Evolutionary conservation across 73 alveolate genomes (phyloP).

Genomic region (Paraurostyla sp.): DNA sequence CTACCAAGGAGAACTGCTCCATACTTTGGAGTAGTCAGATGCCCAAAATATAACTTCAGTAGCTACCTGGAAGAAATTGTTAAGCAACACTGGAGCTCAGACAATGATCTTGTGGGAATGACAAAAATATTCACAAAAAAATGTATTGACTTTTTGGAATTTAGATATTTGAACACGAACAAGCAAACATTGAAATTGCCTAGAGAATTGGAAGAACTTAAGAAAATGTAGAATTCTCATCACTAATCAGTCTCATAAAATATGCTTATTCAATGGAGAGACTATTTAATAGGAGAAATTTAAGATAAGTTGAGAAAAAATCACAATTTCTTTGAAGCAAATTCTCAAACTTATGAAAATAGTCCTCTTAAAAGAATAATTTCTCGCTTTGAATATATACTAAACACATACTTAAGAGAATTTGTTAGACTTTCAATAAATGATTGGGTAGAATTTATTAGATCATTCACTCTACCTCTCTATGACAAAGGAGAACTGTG

Average conservation of each 20-base stretch:
- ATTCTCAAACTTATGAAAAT: constrained; percentile 80
- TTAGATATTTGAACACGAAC: constrained; percentile 73
- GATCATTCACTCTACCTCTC: constrained; percentile 79
- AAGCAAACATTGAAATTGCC: constrained; percentile 64
- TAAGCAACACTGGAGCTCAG: constrained; percentile 73
- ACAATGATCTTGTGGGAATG: constrained; percentile 69
- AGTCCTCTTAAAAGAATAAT: constrained; percentile 88
- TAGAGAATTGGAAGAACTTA: constrained; percentile 67
- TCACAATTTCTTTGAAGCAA: constrained; percentile 89
- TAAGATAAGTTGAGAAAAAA: constrained; percentile 86
- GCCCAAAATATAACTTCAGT: constrained; percentile 66
- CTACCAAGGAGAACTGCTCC: constrained; percentile 73
- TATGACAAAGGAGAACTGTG: constrained; percentile 76
- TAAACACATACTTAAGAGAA: constrained; percentile 90
- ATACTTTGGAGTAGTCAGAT: constrained; percentile 72
- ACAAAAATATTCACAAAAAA: constrained; percentile 72
- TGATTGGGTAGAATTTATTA: constrained; percentile 91
- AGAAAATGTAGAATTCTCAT: constrained; percentile 68
- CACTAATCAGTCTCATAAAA: constrained; percentile 70
- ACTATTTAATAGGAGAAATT: constrained; percentile 76
- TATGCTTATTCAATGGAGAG: constrained; percentile 84
- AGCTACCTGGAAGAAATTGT: constrained; percentile 32
- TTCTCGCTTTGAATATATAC: constrained; percentile 84
- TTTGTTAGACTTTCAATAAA: constrained; percentile 87
- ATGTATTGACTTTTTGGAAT: constrained; percentile 73